Evolutionary conservation across 192 early-diverging fungal species (phyloP).

Genomic region (Funneliformis geosporum): DNA sequence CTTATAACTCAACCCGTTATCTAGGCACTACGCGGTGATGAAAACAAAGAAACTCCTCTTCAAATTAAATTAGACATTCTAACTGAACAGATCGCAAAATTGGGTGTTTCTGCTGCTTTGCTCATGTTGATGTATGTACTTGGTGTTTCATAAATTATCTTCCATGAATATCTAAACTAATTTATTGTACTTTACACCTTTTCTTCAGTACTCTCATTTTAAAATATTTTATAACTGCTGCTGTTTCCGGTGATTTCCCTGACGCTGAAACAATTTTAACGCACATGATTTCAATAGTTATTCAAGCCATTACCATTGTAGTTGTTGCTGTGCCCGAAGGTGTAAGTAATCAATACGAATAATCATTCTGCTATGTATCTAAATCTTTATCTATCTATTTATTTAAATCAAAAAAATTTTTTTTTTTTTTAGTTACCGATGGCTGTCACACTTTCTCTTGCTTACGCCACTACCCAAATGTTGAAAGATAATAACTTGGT

Average conservation of each 20-base stretch:
- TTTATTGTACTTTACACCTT: not conserved
- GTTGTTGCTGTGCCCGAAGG: conserved; percentile 89
- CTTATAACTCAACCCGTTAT: not conserved
- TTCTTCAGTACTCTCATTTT: conserved; percentile 49
- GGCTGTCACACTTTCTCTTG: conserved; percentile 85
- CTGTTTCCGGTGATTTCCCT: conserved; percentile 60
- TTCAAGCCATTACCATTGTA: conserved; percentile 80
- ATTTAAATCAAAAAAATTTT: not conserved
- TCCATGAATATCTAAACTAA: conserved; percentile 37
- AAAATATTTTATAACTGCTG: conserved; percentile 62
- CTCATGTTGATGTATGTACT: conserved; percentile 70
- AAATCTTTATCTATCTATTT: too few species aligned
- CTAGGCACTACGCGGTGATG: conserved; percentile 64
- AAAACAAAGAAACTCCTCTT: conserved; percentile 83
- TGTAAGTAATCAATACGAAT: conserved; percentile 8
- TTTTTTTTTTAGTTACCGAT: conserved; percentile 56
- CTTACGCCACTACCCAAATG: conserved; percentile 82
- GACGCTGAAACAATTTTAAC: conserved; percentile 55
- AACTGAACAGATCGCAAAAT: conserved; percentile 93
- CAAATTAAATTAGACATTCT: conserved; percentile 89
- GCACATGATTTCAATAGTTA: conserved; percentile 66
- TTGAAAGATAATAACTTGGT: conserved; percentile 80
- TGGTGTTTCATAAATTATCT: conserved; percentile 9
- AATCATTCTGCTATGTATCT: not conserved
- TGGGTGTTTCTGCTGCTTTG: conserved; percentile 82